These are phyloP conservation scores for Chytriomyces hyalinus DNA, from an alignment of 192 early-diverging fungal genomes.

Conservation along the genomic window DNA sequence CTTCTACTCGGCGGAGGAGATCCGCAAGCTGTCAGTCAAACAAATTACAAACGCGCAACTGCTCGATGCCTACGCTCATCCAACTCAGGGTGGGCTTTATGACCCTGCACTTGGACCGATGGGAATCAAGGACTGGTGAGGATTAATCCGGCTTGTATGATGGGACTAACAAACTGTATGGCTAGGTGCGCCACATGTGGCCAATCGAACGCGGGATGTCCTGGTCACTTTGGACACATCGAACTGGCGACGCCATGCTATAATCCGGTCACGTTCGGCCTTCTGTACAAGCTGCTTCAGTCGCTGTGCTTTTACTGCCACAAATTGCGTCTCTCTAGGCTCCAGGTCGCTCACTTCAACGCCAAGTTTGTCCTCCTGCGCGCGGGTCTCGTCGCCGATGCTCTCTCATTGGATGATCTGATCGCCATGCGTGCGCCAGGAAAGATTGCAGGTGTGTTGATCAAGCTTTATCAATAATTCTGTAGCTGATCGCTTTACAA, in stretches of 20 bases:
- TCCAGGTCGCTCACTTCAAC: conserved; percentile 68
- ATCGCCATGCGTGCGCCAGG: conserved; percentile 33
- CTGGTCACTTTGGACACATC: conserved; percentile 97
- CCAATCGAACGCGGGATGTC: conserved; percentile 80
- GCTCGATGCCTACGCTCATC: conserved; percentile 89
- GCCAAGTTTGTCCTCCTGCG: conserved; percentile 86
- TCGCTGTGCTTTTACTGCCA: conserved; percentile 92
- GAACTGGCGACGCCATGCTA: conserved; percentile 85
- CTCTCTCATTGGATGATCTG: conserved; percentile 77
- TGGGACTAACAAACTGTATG: not conserved
- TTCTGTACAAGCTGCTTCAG: conserved; percentile 85
- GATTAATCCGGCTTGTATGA: not conserved
- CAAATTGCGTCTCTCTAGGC: conserved; percentile 67
- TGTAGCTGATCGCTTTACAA: not conserved
- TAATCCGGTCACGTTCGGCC: conserved; percentile 94
- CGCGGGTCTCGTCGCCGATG: conserved; percentile 84
- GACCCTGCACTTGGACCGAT: conserved; percentile 94
- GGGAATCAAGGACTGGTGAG: conserved; percentile 64
- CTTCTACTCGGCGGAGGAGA: conserved; percentile 85
- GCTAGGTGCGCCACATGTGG: conserved; percentile 84
- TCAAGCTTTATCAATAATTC: not conserved
- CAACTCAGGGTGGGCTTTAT: conserved; percentile 89
- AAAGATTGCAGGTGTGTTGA: conserved; percentile 2
- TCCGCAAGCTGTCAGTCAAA: conserved; percentile 92
- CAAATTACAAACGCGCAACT: conserved; percentile 86